phyloP scores from a whole-genome alignment of 768 basidiomycete genomes.

The Russula vinacea region DNA sequence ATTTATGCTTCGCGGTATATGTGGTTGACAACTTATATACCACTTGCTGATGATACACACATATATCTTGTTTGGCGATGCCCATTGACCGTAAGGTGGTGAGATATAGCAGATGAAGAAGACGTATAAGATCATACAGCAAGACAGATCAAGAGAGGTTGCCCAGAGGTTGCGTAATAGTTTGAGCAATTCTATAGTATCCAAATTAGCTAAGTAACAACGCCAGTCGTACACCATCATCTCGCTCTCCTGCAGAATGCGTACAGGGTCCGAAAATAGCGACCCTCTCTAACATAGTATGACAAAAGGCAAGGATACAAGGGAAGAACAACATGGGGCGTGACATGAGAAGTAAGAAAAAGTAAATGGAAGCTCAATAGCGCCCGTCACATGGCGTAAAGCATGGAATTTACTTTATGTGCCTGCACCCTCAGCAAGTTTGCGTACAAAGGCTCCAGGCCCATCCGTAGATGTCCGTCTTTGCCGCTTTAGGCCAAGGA shows the following conservation, averaged over 20 bases:
- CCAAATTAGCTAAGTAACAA: constrained; percentile 25
- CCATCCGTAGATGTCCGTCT: constrained; percentile 59
- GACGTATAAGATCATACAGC: not conserved
- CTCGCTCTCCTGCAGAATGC: constrained; percentile 22
- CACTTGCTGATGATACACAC: constrained; percentile 26
- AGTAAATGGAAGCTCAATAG: not conserved
- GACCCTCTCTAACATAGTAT: constrained; percentile 17
- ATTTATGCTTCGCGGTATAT: constrained; percentile 11
- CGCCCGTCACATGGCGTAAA: constrained; percentile 14
- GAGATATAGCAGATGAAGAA: not conserved
- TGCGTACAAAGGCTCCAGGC: constrained; percentile 22
- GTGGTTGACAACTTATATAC: constrained; percentile 22
- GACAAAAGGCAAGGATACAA: constrained; percentile 12
- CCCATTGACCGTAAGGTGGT: constrained; percentile 11
- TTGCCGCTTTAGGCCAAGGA: constrained; percentile 68
- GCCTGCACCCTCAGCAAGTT: constrained; percentile 19
- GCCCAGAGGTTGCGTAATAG: constrained; percentile 25
- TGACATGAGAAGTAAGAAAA: constrained; percentile 11
- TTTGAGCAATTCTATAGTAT: constrained; percentile 26
- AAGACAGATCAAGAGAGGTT: not conserved
- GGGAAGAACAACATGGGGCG: constrained; percentile 13
- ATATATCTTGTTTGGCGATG: constrained; percentile 20
- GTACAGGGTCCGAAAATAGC: constrained; percentile 15
- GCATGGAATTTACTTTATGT: constrained; percentile 15
- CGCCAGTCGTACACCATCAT: constrained; percentile 25